Base-by-base conservation (phyloP, 345 rosid species). In the Alliaria petiolata region DNA sequence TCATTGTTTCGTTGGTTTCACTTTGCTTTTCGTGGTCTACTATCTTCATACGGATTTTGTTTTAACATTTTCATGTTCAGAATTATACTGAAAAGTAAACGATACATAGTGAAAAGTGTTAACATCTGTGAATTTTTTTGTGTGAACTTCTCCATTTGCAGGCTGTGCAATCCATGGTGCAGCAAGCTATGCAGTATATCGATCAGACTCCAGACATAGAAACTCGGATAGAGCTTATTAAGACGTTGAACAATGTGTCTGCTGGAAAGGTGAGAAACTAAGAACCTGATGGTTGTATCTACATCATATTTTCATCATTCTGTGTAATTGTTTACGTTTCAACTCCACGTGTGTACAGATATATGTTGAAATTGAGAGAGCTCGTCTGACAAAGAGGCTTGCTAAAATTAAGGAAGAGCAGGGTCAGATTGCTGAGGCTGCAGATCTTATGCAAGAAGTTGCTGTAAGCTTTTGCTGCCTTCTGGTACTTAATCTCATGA, bases 361-460 rank as follows among this genome's bases (percentile, higher is more conserved):
- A 74, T 95, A 86, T 83, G 97, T 95, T 78, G 99, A 95, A 83
- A 90, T 92, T 51, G 97, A 95, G 84, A 86, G 98, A 82, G 99
- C 97, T 14, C 83, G 99, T 47, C 71, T 95, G 87, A 86, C 90
- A 61, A 95, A 84, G 80, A 95, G 84, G 65, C 97, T 92, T 76
- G 97, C 98, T 8, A 92, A 95, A 85, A 92, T 95, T 64, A 95
- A 92, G 84, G 99, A 95, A 86, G 96, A 74, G 17, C 99, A 92
- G 47, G 97, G 97, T 68, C 89, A 79, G 59, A 86, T 92, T 61
- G 98, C 95, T 46, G 99, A 95, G 83, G 99, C 99, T 76, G 99
- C 99, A 51, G 98, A 95, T 83, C 79, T 95, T 56, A 95, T 95
- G 98, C 99, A 95, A 83, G 99, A 91, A 90, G 90, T 95, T 81